Conservation (phyloP, 2,329 filamentous ascomycete species). For the Aureobasidium melanogenum region DNA sequence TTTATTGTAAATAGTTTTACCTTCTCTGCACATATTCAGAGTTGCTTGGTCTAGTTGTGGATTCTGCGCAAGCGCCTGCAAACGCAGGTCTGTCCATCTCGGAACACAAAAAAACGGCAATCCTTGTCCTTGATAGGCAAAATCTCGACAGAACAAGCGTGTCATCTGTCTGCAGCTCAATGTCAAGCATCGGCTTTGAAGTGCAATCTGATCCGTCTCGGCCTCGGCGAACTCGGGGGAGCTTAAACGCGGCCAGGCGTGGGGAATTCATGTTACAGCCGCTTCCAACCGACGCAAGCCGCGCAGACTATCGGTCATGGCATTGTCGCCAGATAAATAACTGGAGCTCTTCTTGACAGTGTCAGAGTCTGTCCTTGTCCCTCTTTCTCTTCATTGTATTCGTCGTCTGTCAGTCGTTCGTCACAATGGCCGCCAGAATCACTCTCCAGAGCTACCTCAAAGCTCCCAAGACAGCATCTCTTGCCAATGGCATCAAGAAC, state of each 20-base stretch:
- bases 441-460: constrained; percentile 11
- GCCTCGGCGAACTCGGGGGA: neutral
- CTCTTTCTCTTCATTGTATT: neutral
- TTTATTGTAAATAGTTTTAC: neutral
- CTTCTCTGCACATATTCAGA: neutral
- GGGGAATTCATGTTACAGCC: neutral
- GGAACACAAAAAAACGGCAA: neutral
- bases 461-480: constrained; percentile 1
- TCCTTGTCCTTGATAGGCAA: neutral
- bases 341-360: constrained; percentile 3
- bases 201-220: neutral
- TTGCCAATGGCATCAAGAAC: constrained; percentile 11
- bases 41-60: neutral
- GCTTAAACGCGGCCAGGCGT: neutral
- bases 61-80: neutral
- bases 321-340: constrained; percentile 1
- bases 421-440: constrained; percentile 9
- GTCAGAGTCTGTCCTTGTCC: neutral
- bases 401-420: neutral
- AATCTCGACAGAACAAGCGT: too few relatives aligned
- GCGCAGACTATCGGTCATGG: neutral
- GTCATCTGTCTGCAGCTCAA: too few relatives aligned
- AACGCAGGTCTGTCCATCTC: neutral
- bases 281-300: constrained; percentile 4
- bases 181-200: neutral